Base-by-base conservation (phyloP, 225 moss, liverwort and hornwort species). In the Neckera pumila region DNA sequence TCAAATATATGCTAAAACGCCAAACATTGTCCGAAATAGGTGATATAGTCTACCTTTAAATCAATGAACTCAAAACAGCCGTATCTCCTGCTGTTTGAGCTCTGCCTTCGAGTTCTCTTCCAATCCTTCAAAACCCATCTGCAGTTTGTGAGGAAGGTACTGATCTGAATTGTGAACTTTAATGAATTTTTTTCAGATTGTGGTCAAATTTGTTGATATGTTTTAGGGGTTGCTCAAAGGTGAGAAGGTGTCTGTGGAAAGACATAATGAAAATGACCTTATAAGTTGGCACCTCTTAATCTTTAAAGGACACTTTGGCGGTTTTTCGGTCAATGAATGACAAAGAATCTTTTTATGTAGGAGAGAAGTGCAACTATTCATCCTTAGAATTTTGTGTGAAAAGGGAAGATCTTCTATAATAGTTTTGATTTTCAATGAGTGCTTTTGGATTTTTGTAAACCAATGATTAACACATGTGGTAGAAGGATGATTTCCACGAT, bases 401-500 rank as follows among this genome's bases (percentile, higher is more conserved):
- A 73, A 10, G 28, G 3, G 6, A 2, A 72, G 2, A 43, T 43
- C 27, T 43, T 43, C 2, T 1, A 43, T 3, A 43, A 0, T 16
- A 43, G 17, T 28, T 43, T 43, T 72, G 17, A 28, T 10, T 27
- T 71, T 1, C 1, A 16, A 9, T 16, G 3, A 5, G 0, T 26
- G 15, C 3, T 14, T 0, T 9, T 8, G 40, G 0, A 2, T 26
- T 70, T 21, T 70, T 4, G 12, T 25, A 25, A 70, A 2, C 14
- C 40, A 70, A 40, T 70, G 70, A 70, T n/a, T n/a, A n/a, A n/a
- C n/a, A n/a, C n/a, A n/a, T n/a, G n/a, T n/a, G n/a, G n/a, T n/a
- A n/a, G n/a, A 40, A 8, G 4, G 25, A 0, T 25, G 14, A 70
- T 26, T 40, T 40, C 7, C 3, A 25, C 0, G 1, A 0, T 23